phyloP scores from a whole-genome alignment of 164 flowering plant species.

The Pachysandra terminalis region DNA sequence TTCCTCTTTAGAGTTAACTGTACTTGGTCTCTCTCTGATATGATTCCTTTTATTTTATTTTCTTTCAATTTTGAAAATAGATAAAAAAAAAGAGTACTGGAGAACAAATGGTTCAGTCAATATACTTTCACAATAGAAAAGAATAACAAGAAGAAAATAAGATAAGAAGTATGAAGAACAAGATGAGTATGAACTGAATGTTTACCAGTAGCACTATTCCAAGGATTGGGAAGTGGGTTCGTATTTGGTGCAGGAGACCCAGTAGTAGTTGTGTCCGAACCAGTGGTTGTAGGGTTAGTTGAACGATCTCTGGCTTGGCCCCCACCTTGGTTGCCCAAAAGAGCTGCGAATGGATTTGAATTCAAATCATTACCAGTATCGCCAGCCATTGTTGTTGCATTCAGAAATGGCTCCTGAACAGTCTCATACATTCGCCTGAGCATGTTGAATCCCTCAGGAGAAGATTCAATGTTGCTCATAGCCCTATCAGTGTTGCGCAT shows the following conservation, averaged over 20 bases:
- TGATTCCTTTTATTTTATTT: no score
- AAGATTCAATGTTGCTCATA: conserved; percentile 95
- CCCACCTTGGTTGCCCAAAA: conserved; percentile 60
- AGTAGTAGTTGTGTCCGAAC: conserved; percentile 43
- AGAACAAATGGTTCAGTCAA: no score
- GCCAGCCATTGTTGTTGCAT: conserved; percentile 84
- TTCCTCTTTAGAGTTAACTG: no score
- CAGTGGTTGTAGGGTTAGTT: conserved; percentile 42
- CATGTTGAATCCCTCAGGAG: conserved; percentile 97
- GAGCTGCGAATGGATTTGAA: conserved; percentile 81
- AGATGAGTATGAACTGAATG: not conserved
- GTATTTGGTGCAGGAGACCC: conserved; percentile 68
- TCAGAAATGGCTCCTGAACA: conserved; percentile 91
- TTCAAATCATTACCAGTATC: conserved; percentile 50
- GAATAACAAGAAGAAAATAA: not conserved
- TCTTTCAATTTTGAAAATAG: no score
- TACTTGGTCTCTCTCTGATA: no score
- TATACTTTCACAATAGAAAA: no score
- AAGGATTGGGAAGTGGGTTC: conserved; percentile 91
- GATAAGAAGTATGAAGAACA: not conserved
- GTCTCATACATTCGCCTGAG: conserved; percentile 98
- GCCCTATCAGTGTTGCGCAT: conserved; percentile 98
- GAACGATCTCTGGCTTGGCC: conserved; percentile 36
- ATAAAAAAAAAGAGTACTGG: no score
- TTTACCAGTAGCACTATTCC: conserved; percentile 50